A percentile compares a stretch with the other conserved stretches of the same genome.
These are phyloP conservation scores for Penicillium palitans DNA, from an alignment of 2,329 filamentous ascomycete species.

Conservation along the genomic window DNA sequence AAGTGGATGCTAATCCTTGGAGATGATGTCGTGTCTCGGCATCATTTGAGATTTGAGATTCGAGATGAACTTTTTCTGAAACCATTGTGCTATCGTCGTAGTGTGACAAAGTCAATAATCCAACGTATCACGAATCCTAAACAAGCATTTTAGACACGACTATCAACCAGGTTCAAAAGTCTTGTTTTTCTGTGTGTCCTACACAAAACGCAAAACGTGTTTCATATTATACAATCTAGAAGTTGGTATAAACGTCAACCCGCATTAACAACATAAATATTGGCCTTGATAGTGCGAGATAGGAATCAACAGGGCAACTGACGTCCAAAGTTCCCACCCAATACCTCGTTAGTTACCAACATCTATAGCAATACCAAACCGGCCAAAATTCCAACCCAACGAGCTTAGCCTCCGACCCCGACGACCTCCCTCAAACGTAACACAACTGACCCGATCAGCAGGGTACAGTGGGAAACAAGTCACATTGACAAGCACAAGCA, in stretches of 20 bases:
- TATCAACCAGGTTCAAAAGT: not conserved
- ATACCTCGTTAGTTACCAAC: not conserved
- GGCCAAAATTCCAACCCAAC: not conserved
- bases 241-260: not conserved
- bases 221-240: not conserved
- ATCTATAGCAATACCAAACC: not conserved
- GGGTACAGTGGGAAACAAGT: not conserved
- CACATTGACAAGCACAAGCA: not conserved
- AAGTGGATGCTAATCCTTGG: not conserved
- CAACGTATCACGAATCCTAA: not conserved
- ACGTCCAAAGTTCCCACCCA: not conserved
- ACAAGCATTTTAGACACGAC: conserved; percentile 2
- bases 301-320: not conserved
- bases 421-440: not conserved
- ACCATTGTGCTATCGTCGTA: not conserved
- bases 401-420: not conserved
- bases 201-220: not conserved
- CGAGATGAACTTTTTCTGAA: not conserved
- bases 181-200: not conserved
- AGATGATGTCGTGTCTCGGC: not conserved
- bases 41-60: not conserved
- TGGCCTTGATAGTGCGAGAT: not conserved
- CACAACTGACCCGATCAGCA: not conserved
- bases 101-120: not conserved
- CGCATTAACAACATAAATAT: not conserved